These are phyloP conservation scores for Diaporthe destruens DNA, from an alignment of 2,329 filamentous ascomycete genomes.

Conservation along the genomic window DNA sequence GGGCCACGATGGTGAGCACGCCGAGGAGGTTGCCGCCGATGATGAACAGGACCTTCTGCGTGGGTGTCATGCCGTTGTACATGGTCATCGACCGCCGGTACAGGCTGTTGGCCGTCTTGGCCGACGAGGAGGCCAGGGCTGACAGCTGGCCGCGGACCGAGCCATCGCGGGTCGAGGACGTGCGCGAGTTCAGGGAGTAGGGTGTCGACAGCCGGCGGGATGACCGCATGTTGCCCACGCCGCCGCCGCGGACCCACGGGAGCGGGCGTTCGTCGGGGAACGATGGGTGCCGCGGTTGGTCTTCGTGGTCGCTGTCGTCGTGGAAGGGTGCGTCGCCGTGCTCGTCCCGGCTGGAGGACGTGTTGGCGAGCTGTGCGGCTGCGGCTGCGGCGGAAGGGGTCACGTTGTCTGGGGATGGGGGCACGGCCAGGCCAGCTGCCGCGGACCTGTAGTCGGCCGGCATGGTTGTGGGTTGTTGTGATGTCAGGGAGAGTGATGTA, in stretches of 20 bases:
- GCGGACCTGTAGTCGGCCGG: slow-evolving; percentile 64
- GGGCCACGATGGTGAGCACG: slow-evolving; percentile 73
- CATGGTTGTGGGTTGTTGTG: slow-evolving; percentile 56
- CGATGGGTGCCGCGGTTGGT: background rate
- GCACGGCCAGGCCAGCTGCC: slow-evolving; percentile 62
- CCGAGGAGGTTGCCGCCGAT: slow-evolving; percentile 63
- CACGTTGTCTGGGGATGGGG: slow-evolving; percentile 49
- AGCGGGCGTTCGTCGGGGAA: slow-evolving; percentile 9
- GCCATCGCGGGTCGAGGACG: slow-evolving; percentile 33
- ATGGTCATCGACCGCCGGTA: slow-evolving; percentile 60
- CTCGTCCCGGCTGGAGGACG: slow-evolving; percentile 1
- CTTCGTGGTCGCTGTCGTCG: slow-evolving; percentile 36
- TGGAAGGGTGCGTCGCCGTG: slow-evolving; percentile 45
- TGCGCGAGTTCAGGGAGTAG: slow-evolving; percentile 50
- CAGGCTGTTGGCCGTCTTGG: slow-evolving; percentile 57
- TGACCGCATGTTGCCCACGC: slow-evolving; percentile 44
- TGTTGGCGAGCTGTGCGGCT: slow-evolving; percentile 47
- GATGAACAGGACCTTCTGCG: slow-evolving; percentile 72
- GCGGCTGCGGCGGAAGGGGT: slow-evolving; percentile 49
- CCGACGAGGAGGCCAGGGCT: slow-evolving; percentile 55
- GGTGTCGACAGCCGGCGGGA: slow-evolving; percentile 59
- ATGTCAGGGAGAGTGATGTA: slow-evolving; percentile 10
- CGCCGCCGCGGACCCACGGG: slow-evolving; percentile 52
- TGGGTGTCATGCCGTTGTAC: slow-evolving; percentile 67
- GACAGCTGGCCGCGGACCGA: slow-evolving; percentile 44